Evolutionary conservation across 2,329 filamentous ascomycete species (phyloP).

Genomic region (Akanthomyces uredinophilus): DNA sequence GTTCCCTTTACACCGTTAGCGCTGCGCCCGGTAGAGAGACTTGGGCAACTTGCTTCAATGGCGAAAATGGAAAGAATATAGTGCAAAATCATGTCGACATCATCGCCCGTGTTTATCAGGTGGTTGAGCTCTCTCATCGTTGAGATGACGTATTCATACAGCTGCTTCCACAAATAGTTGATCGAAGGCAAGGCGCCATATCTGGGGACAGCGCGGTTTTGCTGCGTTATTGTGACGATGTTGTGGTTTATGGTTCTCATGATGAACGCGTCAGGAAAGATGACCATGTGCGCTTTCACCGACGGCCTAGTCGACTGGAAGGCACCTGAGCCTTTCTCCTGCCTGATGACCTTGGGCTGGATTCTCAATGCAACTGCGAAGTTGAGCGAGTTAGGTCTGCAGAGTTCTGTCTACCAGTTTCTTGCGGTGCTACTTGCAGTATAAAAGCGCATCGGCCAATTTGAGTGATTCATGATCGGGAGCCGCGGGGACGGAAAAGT

Average conservation of each 20-base stretch:
- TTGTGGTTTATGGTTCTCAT: neutral
- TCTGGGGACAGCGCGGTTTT: neutral
- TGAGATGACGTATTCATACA: neutral
- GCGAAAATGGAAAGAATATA: neutral
- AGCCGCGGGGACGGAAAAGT: neutral
- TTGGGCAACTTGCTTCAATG: neutral
- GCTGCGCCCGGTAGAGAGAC: neutral
- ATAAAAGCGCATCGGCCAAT: neutral
- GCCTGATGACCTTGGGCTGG: neutral
- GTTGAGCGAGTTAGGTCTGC: neutral
- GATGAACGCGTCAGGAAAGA: neutral
- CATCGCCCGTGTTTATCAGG: neutral
- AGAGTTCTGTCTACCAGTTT: neutral
- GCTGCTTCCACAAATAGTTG: neutral
- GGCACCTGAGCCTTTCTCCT: neutral
- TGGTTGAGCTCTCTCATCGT: neutral
- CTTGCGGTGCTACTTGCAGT: neutral
- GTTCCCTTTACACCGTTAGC: neutral
- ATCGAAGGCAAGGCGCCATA: neutral
- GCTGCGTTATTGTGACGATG: neutral
- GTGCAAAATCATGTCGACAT: neutral
- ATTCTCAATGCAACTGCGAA: neutral
- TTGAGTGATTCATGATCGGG: neutral
- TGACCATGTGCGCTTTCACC: neutral
- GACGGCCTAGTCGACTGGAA: neutral